These are phyloP conservation scores for Pythium phragmiticola DNA, from an alignment of 352 stramenopile species.

Conservation along the genomic window DNA sequence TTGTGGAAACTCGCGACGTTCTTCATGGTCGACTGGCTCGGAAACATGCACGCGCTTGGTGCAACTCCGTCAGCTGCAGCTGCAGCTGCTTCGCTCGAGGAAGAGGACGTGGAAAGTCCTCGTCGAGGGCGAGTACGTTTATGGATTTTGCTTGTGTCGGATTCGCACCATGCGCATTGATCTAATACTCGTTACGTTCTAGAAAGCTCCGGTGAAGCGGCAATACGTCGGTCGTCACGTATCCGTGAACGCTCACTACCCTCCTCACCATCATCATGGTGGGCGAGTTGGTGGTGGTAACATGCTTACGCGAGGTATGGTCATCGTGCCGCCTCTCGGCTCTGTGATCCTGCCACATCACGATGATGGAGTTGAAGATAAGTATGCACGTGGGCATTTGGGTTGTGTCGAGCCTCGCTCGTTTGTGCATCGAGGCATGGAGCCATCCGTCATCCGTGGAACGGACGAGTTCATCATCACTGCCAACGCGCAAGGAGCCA, in stretches of 20 bases:
- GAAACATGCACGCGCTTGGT: conserved; percentile 12
- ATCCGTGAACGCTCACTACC: conserved; percentile 12
- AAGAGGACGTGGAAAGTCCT: conserved; percentile 26
- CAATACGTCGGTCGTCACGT: conserved; percentile 21
- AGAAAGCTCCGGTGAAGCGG: conserved; percentile 16
- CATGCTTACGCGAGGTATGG: conserved; percentile 34
- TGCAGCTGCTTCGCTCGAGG: background rate
- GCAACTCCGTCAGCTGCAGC: conserved; percentile 5
- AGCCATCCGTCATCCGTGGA: background rate
- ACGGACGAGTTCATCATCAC: conserved; percentile 12
- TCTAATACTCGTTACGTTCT: background rate
- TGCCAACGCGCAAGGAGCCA: background rate
- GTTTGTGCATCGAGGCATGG: conserved; percentile 9
- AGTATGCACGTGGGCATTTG: conserved; percentile 1
- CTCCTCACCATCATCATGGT: conserved; percentile 11
- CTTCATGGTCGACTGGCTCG: conserved; percentile 43
- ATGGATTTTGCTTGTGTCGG: background rate
- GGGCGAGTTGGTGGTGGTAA: conserved; percentile 9
- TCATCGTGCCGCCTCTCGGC: conserved; percentile 36
- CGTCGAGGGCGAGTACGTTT: conserved; percentile 5
- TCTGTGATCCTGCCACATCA: conserved; percentile 30
- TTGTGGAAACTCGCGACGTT: conserved; percentile 55
- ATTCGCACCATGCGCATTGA: background rate
- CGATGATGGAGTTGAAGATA: conserved; percentile 4
- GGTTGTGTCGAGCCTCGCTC: background rate